These are phyloP conservation scores for Pachysolen tannophilus DNA, from an alignment of 805 yeast genomes.

Conservation along the genomic window DNA sequence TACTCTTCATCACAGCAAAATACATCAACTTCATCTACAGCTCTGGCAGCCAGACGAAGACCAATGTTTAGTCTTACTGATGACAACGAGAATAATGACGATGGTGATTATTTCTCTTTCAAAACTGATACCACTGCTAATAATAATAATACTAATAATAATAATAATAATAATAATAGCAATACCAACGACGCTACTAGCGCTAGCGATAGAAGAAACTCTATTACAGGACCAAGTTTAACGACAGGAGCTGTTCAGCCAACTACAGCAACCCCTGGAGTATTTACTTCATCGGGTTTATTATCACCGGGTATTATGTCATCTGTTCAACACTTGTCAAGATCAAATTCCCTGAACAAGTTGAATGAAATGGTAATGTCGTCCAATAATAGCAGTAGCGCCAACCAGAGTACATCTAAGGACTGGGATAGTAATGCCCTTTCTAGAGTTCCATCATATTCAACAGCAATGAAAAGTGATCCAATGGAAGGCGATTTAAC, in stretches of 20 bases:
- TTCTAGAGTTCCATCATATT: constrained; percentile 78
- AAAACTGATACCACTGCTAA: constrained; percentile 1
- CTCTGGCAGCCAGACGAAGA: constrained; percentile 13
- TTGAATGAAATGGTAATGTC: constrained; percentile 7
- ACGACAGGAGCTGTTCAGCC: constrained; percentile 12
- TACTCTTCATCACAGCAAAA: too few relatives aligned
- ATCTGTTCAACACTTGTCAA: constrained; percentile 53
- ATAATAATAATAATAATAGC: constrained; percentile 12
- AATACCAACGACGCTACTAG: neutral
- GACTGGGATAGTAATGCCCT: constrained; percentile 38
- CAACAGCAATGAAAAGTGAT: constrained; percentile 61
- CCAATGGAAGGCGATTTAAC: constrained; percentile 44
- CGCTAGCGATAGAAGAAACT: constrained; percentile 3
- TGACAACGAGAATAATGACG: constrained; percentile 14
- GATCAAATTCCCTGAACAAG: constrained; percentile 42
- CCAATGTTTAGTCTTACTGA: constrained; percentile 22
- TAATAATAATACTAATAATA: too few relatives aligned
- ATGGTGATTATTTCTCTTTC: constrained; percentile 27
- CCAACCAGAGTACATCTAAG: constrained; percentile 3
- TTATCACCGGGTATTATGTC: constrained; percentile 35
- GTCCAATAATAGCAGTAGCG: neutral
- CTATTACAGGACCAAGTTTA: constrained; percentile 17
- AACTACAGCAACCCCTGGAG: constrained; percentile 8
- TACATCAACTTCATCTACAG: constrained; percentile 10
- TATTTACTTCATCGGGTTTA: constrained; percentile 10